phyloP scores from a whole-genome alignment of 1,284 basidiomycete genomes.

The Anthracocystis panici-leucophaei region DNA sequence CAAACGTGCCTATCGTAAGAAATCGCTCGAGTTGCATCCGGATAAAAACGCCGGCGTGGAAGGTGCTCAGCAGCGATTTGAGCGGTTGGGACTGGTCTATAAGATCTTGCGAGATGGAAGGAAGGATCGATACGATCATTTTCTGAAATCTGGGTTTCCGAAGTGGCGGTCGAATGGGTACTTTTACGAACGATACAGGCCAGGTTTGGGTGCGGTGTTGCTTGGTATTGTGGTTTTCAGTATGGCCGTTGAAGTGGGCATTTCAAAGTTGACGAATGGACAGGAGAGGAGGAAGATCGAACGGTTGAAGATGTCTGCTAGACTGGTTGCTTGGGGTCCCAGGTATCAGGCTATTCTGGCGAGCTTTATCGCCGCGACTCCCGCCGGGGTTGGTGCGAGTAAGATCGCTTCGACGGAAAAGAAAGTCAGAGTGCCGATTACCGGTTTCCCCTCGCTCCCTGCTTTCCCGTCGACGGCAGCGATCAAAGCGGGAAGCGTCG shows the following conservation, averaged over 20 bases:
- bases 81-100: conserved; percentile 64
- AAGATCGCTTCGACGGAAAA: conserved; percentile 44
- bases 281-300: conserved; percentile 54
- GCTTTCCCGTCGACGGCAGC: conserved; percentile 26
- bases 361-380: neutral
- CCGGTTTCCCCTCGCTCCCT: conserved; percentile 56
- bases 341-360: conserved; percentile 51
- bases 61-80: conserved; percentile 62
- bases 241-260: conserved; percentile 37
- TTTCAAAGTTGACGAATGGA: conserved; percentile 47
- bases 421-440: conserved; percentile 63
- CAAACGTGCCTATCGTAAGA: conserved; percentile 65
- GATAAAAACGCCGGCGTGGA: conserved; percentile 61
- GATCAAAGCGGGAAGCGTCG: conserved; percentile 31
- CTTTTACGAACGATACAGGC: conserved; percentile 64
- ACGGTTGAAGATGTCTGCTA: conserved; percentile 51
- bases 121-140: conserved; percentile 67
- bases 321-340: conserved; percentile 61
- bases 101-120: conserved; percentile 66
- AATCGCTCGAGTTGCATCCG: conserved; percentile 64
- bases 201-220: conserved; percentile 55
- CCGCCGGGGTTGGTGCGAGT: neutral
- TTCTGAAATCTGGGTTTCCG: conserved; percentile 65
- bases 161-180: conserved; percentile 66
- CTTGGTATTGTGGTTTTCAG: conserved; percentile 51